Evolutionary conservation across 2,329 filamentous ascomycete genomes (phyloP), one percentile per base, ranked within the genome.

Genomic region (Bimuria novae-zelandiae): DNA sequence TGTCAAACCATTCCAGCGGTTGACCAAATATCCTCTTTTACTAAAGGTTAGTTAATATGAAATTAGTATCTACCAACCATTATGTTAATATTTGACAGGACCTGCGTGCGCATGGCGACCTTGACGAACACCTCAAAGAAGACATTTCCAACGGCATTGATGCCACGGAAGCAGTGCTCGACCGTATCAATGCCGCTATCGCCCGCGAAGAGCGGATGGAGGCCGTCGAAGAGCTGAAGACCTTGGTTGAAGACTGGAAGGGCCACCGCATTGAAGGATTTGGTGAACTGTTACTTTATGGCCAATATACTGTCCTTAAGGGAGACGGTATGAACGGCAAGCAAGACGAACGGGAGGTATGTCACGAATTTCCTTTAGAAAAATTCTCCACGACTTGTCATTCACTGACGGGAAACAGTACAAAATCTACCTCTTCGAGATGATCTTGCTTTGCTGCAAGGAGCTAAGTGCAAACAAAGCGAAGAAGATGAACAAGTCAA

Each of bases 351-450:
- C 89, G 93, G 82, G 92, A 97, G 75, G 90, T 93, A 76, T 71
- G 83, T 78, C 33, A 32, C 11, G n/a, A 27, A 14, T 10, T 30
- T 19, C 39, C 14, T 12, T 32, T 33, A 29, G 6, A n/a, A 27
- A 10, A 19, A 16, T 29, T 2, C 7, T 19, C 25, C 11, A 6
- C 14, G 8, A 6, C 40, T 6, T 37, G 8, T 17, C 11, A 25
- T 14, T 7, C 36, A 7, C n/a, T 39, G 22, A 47, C 33, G 2
- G 14, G 32, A 12, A 2, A 21, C 19, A 96, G 89, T 99, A 97
- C 72, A 93, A 96, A 74, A 95, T 99, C 56, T 99, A 96, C 75
- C 86, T 99, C 25, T 99, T 99, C 73, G 90, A 97, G 72, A 89
- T 86, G 70, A 99, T 99, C 52, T 80, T 99, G 37, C 83, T 99